These are phyloP conservation scores for Articulospora tetracladia DNA, from an alignment of 495 filamentous ascomycete species.

Conservation along the genomic window DNA sequence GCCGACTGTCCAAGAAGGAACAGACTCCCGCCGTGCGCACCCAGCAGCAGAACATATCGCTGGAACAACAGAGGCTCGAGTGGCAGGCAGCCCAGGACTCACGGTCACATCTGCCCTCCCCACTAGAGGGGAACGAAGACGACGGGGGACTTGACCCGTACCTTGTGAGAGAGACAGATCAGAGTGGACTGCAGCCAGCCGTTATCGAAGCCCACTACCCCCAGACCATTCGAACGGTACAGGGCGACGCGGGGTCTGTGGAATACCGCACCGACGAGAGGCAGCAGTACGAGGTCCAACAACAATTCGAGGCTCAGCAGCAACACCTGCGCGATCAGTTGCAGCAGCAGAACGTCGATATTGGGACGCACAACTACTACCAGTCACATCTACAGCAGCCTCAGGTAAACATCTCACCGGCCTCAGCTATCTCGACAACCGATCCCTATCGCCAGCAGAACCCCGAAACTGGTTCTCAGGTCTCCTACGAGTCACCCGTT, in stretches of 20 bases:
- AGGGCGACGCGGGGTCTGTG: slow-evolving; percentile 5
- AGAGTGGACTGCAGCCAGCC: slow-evolving; percentile 8
- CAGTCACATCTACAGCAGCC: slow-evolving; percentile 19
- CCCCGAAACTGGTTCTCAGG: slow-evolving; percentile 51
- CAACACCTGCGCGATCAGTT: slow-evolving; percentile 14
- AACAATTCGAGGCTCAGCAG: slow-evolving; percentile 17
- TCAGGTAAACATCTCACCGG: slow-evolving; percentile 28
- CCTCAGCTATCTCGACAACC: slow-evolving; percentile 24
- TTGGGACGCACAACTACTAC: slow-evolving; percentile 17
- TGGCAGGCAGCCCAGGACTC: slow-evolving; percentile 24
- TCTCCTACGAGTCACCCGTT: slow-evolving; percentile 57
- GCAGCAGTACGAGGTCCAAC: slow-evolving; percentile 14
- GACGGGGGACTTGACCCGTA: slow-evolving; percentile 25
- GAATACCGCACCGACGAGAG: slow-evolving; percentile 17
- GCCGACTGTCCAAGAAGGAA: slow-evolving; percentile 46
- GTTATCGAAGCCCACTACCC: slow-evolving; percentile 25
- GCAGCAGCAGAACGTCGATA: slow-evolving; percentile 17
- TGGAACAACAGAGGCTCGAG: slow-evolving; percentile 36
- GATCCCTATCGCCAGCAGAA: slow-evolving; percentile 38
- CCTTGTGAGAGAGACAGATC: slow-evolving; percentile 9
- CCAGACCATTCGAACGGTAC: slow-evolving; percentile 20
- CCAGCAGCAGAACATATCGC: slow-evolving; percentile 33
- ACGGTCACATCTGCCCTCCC: slow-evolving; percentile 25
- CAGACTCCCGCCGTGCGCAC: slow-evolving; percentile 31
- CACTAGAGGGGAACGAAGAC: slow-evolving; percentile 27